Conservation (phyloP, 2,329 filamentous ascomycete species). For the Boeremia lycopersici region DNA sequence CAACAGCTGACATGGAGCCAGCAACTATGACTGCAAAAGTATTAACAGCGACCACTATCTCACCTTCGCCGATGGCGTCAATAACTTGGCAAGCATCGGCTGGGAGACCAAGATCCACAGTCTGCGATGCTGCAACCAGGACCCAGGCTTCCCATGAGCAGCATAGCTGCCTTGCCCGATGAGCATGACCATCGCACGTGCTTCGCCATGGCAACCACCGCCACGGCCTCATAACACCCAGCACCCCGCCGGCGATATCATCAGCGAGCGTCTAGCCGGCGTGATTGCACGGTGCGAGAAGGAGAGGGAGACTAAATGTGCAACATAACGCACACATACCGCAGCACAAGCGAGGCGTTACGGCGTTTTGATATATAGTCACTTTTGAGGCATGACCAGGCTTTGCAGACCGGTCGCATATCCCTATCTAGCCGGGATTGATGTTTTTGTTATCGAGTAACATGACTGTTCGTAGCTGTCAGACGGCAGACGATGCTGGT, state of each 20-base stretch:
- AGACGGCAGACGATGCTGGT: constrained; percentile 6
- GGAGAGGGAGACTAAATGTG: neutral
- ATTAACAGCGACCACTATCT: constrained; percentile 26
- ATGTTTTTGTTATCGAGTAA: neutral
- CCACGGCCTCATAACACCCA: no score
- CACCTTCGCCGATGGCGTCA: constrained; percentile 37
- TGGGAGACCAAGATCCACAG: constrained; percentile 40
- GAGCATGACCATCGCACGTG: neutral
- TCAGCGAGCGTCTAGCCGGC: neutral
- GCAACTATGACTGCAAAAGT: constrained; percentile 41
- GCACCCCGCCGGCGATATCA: no score
- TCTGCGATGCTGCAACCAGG: constrained; percentile 33
- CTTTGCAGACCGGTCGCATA: neutral
- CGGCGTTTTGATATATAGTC: neutral
- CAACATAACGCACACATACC: neutral
- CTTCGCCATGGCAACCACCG: no score
- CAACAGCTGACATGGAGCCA: constrained; percentile 18
- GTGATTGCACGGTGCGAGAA: neutral
- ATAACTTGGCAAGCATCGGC: constrained; percentile 38
- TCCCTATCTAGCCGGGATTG: neutral
- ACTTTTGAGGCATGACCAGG: neutral
- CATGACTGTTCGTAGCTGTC: neutral
- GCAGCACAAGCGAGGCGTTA: constrained; percentile 4
- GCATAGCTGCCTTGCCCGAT: neutral
- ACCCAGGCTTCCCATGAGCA: constrained; percentile 1